Base-by-base conservation (phyloP, 192 early-diverging fungal genomes). In the Rhizophagus sp. region DNA sequence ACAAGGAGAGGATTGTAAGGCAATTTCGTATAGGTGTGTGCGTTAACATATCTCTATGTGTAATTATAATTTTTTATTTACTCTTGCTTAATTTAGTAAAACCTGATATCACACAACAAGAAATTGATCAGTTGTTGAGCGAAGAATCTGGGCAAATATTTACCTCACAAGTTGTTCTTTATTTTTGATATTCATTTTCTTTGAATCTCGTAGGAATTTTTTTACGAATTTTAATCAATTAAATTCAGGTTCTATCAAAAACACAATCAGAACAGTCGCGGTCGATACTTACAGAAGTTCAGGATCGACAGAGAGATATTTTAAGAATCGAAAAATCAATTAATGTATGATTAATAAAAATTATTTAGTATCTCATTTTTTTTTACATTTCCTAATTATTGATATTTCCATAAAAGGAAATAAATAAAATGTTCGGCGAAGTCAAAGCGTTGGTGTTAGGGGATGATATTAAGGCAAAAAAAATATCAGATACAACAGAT, bases 341-440 rank as follows among this genome's bases (percentile, higher is more conserved):
- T 34, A 62, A 61, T 61, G 73, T 75, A 75, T 34, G 50, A 50
- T 17, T 75, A 2, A 41, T 15, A 4, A 27, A 30, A 22, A 52
- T 47, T 12, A 12, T 47, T 57, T 57, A 39, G 27, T 25, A 22
- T 36, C 1, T n/a, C 2, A 8, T 22, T 75, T 22, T 12, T 74
- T 36, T 57, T n/a, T 27, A 15, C 8, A 24, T 49, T 30, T 73
- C 49, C 22, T 73, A 73, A 41, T 47, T 25, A 25, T 50, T 24
- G 17, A 39, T n/a, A 39, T 47, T 6, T 39, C 4, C 27, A 49
- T n/a, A 30, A 22, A 33, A 75, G 73, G 73, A 75, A 62, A 3
- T 75, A 61, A 75, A 62, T 39, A 75, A 62, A 61, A 50, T 75
- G 27, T 74, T 74, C n/a, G 22, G 47, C 25, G 73, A 75, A 62